phyloP scores from a whole-genome alignment of 2,329 filamentous ascomycete species.

The Amauroascus niger region DNA sequence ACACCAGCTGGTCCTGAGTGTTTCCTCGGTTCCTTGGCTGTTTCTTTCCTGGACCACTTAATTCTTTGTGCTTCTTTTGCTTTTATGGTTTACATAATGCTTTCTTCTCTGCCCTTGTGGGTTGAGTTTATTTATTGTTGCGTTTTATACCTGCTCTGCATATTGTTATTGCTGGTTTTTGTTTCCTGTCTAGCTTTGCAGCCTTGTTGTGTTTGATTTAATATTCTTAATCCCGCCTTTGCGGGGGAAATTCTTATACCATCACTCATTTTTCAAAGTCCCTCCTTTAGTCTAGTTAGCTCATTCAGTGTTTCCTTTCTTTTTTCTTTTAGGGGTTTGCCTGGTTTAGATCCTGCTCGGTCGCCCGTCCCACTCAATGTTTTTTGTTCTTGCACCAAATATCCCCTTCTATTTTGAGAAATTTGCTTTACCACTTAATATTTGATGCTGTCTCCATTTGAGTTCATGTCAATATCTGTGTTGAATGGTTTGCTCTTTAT shows the following conservation, averaged over 20 bases:
- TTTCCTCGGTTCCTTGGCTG: constrained; percentile 23
- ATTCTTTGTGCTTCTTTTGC: background rate
- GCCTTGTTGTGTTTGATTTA: background rate
- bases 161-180: constrained; percentile 22
- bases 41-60: constrained; percentile 1
- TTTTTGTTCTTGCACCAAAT: background rate
- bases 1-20: constrained; percentile 42
- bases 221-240: constrained; percentile 6
- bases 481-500: background rate
- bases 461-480: background rate
- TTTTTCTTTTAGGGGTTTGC: background rate
- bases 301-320: background rate
- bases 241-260: background rate
- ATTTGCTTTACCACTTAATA: background rate
- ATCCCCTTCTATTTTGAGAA: background rate
- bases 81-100: background rate
- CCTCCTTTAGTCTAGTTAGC: background rate
- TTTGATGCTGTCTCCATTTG: background rate
- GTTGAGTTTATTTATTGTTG: background rate
- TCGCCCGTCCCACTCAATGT: constrained; percentile 1
- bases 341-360: background rate
- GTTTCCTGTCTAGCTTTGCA: background rate
- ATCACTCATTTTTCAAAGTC: background rate
- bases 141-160: constrained; percentile 26
- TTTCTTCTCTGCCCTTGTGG: constrained; percentile 16